Percentiles rank a stretch among this genome's conserved stretches.
Evolutionary conservation across 1,139 yeast genomes (phyloP).

Genomic region (Kodamaea sp.): DNA sequence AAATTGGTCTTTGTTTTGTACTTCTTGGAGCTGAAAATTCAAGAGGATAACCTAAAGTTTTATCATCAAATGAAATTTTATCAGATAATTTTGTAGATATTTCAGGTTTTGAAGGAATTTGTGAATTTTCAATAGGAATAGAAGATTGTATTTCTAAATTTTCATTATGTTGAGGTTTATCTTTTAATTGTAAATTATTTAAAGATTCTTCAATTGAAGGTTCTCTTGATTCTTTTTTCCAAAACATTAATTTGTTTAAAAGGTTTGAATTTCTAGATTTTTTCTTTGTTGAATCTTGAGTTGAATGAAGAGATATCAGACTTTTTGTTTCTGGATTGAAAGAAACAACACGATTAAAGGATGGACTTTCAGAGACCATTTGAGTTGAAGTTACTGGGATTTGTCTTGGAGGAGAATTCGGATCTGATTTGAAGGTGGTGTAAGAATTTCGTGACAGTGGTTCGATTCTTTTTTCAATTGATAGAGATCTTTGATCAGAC

Average conservation of each 20-base stretch:
- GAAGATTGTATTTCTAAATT: slow-evolving; percentile 6
- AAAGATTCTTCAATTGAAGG: slow-evolving; percentile 8
- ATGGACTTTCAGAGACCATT: background rate
- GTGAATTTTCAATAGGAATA: slow-evolving; percentile 2
- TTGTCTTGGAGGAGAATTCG: background rate
- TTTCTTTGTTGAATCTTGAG: slow-evolving; percentile 11
- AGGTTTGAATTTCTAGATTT: slow-evolving; percentile 24
- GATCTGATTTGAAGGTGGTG: slow-evolving; percentile 1
- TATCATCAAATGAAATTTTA: slow-evolving; percentile 3
- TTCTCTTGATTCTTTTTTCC: slow-evolving; percentile 30
- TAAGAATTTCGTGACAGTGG: slow-evolving; percentile 15
- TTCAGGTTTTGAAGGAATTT: slow-evolving; percentile 3
- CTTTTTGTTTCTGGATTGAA: slow-evolving; percentile 32
- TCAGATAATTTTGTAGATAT: slow-evolving; percentile 2
- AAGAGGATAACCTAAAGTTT: background rate
- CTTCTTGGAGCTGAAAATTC: slow-evolving; percentile 5
- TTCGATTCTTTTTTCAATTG: slow-evolving; percentile 10
- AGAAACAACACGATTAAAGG: slow-evolving; percentile 22
- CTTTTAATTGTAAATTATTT: slow-evolving; percentile 5
- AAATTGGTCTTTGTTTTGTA: slow-evolving; percentile 52
- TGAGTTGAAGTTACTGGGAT: slow-evolving; percentile 5
- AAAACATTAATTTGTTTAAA: slow-evolving; percentile 38
- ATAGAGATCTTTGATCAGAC: background rate
- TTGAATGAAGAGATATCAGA: slow-evolving; percentile 6
- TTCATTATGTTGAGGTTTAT: slow-evolving; percentile 3